Evolutionary conservation across 345 rosid genomes (phyloP), one percentile per base, ranked within the genome.

Genomic region (Acer saccharum): DNA sequence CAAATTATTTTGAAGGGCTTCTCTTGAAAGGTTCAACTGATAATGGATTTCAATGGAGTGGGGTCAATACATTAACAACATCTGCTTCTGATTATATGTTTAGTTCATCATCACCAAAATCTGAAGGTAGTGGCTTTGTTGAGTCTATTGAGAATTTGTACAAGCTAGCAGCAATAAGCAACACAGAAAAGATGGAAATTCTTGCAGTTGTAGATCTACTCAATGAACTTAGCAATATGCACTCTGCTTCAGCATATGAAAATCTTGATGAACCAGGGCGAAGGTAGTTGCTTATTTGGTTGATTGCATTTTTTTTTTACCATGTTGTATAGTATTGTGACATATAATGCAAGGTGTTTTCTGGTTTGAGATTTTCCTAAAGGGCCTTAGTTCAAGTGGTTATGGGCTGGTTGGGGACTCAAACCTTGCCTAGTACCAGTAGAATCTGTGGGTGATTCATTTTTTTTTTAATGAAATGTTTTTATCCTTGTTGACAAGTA

Each of bases 261-360:
- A 90, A 88, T 87, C 95, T 95, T 75, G 98, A 95, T 83, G 97
- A 87, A 76, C 84, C 92, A 72, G 98, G 98, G 74, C 87, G 82
- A 88, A 91, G 98, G 98, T 95, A 87, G 77, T 63, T 74, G 64
- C 21, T 16, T 18, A 61, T 39, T 79, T 70, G 57, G 74, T 60
- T 77, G 32, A 63, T 65, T 60, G 18, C 7, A 12, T 70, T 27
- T 23, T 62, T 77, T 17, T 63, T 17, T 63, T 32, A 23, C 41
- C 16, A 13, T 65, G 18, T 27, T 72, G 44, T 69, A 8, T 48
- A 20, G 32, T 48, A 64, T 62, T 80, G 6, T 16, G 60, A 61
- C 64, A 71, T 48, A 52, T 67, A 68, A 52, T 73, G 23, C 14
- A n/a, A 63, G 65, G n/a, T 23, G 18, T 67, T 4, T 25, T 72